Conservation (phyloP, 169 alveolate species). For the Cryptosporidium ubiquitum region DNA sequence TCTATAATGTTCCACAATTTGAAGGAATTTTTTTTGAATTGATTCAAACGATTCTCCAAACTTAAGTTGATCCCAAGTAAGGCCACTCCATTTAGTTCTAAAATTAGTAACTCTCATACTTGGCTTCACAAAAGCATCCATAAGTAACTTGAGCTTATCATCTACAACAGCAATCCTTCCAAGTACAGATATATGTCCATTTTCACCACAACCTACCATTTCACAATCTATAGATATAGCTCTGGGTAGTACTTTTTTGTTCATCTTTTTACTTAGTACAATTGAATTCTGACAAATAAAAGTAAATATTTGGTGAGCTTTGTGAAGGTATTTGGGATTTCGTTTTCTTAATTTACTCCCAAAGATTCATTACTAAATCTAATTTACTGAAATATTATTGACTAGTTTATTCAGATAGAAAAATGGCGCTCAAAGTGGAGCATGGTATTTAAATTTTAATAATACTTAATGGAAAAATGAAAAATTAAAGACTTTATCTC, state of each 20-base stretch:
- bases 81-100: conserved; percentile 71
- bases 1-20: conserved; percentile 53
- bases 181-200: conserved; percentile 40
- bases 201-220: conserved; percentile 72
- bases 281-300: no score
- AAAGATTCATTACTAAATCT: neutral
- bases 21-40: conserved; percentile 25
- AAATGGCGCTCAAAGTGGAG: neutral
- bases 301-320: no score
- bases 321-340: neutral
- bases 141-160: conserved; percentile 49
- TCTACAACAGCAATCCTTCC: conserved; percentile 70
- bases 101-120: conserved; percentile 46
- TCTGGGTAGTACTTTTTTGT: conserved; percentile 33
- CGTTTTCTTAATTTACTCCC: neutral
- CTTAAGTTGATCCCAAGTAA: conserved; percentile 56
- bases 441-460: neutral
- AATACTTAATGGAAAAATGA: neutral
- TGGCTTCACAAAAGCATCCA: conserved; percentile 72
- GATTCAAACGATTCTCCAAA: conserved; percentile 49
- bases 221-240: conserved; percentile 69
- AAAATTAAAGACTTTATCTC: no score
- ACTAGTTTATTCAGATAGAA: neutral
- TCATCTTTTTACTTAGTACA: neutral
- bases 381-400: neutral